Conservation (phyloP, 257 asterid genomes). For the Fraxinus quadrangulata region DNA sequence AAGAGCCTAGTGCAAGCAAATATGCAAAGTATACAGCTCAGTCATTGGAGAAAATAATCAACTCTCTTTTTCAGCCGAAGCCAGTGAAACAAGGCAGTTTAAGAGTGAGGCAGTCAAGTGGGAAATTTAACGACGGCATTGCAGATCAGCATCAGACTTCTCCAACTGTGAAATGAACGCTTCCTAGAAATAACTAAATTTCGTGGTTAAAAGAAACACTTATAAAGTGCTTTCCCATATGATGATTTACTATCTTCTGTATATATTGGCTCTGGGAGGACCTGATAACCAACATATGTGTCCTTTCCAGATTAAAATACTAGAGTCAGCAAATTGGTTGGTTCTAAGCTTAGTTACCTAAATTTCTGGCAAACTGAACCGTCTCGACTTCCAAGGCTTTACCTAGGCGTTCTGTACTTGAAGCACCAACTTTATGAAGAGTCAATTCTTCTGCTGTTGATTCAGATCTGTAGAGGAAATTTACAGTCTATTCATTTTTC, state of each 20-base stretch:
- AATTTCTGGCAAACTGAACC: not conserved
- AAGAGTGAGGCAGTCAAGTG: constrained; percentile 63
- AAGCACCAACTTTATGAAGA: not conserved
- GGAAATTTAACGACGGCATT: constrained; percentile 51
- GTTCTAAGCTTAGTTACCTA: not conserved
- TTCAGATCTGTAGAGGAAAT: constrained; percentile 13
- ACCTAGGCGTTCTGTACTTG: not conserved
- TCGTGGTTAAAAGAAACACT: not conserved
- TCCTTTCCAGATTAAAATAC: not conserved
- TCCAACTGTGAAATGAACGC: constrained; percentile 42
- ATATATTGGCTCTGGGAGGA: not conserved
- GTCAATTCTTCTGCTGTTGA: not conserved
- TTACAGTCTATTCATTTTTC: constrained; percentile 22
- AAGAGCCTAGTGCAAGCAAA: constrained; percentile 69
- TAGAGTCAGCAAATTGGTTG: not conserved
- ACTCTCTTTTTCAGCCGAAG: constrained; percentile 65
- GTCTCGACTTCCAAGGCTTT: not conserved
- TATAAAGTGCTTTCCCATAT: not conserved
- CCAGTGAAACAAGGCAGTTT: constrained; percentile 63
- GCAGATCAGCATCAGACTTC: constrained; percentile 52
- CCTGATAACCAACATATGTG: not conserved
- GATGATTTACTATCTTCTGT: not conserved
- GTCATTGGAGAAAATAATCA: constrained; percentile 69
- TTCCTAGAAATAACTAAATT: not conserved
- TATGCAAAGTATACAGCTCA: constrained; percentile 70